Base-by-base conservation (phyloP, 257 asterid species). In the Solanum okadae region DNA sequence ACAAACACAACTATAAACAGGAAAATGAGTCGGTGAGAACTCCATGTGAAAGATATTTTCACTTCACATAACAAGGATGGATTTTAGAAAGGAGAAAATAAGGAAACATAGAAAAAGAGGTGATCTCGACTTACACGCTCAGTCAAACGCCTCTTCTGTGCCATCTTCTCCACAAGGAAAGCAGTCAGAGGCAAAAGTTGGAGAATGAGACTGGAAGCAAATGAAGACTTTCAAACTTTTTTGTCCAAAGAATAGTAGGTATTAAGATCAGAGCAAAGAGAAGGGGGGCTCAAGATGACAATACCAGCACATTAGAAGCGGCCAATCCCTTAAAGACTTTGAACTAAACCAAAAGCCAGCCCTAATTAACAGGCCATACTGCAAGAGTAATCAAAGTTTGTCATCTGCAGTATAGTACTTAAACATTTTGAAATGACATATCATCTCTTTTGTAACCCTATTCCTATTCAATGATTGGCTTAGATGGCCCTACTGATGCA, bases 301-400 rank as follows among this genome's bases (percentile, higher is more conserved):
- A 90, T 96, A 97, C 99, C 99, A 95, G 94, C 99, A 96, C 98
- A 97, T 95, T 38, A 96, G 91, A 88, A 95, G 94, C n/a, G 99
- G 99, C 99, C 99, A 97, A 90, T 97, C 99, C 89, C 96, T 88
- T 37, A 96, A 92, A 33, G 99, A 96, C 89, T 90, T 95, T 16
- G 98, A 90, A 90, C 99, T 91, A 94, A 97, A 95, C 99, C 99
- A 97, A 93, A 96, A 97, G 40, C 95, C 99, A 29, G 94, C 63
- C 87, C 88, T 93, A 88, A 97, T 95, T 88, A 97, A 92, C 98
- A 94, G 95, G 87, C 99, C 99, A 90, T 97, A 96, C 99, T 97
- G 96, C 93, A 91, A 89, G 79, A 83, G 65, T 81, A 91, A 72
- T 85, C 79, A 91, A 52, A 83, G 84, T 77, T 75, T 56, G 88